Conservation (phyloP, 257 asterid genomes). For the Salvia splendens region DNA sequence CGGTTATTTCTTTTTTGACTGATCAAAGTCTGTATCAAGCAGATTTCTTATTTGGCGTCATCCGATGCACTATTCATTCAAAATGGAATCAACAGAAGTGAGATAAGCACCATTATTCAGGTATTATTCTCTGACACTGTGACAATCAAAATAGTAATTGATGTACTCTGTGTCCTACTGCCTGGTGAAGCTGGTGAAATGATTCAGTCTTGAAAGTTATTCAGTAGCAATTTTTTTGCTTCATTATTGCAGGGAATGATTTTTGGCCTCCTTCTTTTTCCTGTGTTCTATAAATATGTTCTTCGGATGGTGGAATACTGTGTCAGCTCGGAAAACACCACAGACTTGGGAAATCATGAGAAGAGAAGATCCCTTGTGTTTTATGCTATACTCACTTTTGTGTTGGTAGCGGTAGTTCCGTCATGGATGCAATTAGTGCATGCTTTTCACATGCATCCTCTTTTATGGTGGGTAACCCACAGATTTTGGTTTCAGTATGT, state of each 20-base stretch:
- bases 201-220: neutral
- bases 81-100: conserved; percentile 61
- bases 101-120: conserved; percentile 87
- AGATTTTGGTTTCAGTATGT: neutral
- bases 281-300: conserved; percentile 53
- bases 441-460: conserved; percentile 67
- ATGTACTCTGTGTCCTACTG: conserved; percentile 9
- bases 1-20: conserved; percentile 30
- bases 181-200: conserved; percentile 16
- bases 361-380: conserved; percentile 60
- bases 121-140: conserved; percentile 37
- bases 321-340: conserved; percentile 35
- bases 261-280: conserved; percentile 75
- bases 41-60: conserved; percentile 52
- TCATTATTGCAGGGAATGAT: conserved; percentile 63
- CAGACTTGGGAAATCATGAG: conserved; percentile 44
- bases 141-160: conserved; percentile 23
- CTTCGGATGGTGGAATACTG: conserved; percentile 47
- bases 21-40: conserved; percentile 36
- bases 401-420: conserved; percentile 62
- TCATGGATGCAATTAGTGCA: conserved; percentile 93
- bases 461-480: conserved; percentile 54
- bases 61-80: conserved; percentile 37
- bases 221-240: conserved; percentile 23
- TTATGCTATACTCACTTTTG: conserved; percentile 48